These are phyloP conservation scores for Athelia psychrophila DNA, from an alignment of 1,284 basidiomycete species.

Conservation along the genomic window DNA sequence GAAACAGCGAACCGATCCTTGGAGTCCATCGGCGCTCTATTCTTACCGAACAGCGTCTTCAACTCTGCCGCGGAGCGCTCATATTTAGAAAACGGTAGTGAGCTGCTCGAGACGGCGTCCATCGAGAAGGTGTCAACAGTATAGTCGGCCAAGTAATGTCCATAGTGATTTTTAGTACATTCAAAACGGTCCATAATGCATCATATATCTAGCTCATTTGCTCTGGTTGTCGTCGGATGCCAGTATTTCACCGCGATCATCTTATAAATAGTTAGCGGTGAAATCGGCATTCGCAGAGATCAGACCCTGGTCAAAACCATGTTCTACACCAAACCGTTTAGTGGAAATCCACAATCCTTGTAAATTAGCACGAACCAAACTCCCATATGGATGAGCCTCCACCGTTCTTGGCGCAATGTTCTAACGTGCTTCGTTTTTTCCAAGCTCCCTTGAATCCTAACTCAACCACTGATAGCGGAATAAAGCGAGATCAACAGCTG, in stretches of 20 bases:
- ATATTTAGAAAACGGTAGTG: not conserved
- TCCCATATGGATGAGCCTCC: slow-evolving; percentile 52
- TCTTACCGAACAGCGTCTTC: slow-evolving; percentile 42
- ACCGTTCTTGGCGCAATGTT: slow-evolving; percentile 41
- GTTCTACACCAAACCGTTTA: slow-evolving; percentile 29
- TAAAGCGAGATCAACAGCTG: slow-evolving; percentile 13
- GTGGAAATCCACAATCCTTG: not conserved
- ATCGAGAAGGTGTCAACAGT: not conserved
- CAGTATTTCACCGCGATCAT: too few relatives aligned
- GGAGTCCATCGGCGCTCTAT: slow-evolving; percentile 50
- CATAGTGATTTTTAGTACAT: too few relatives aligned
- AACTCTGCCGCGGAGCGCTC: slow-evolving; percentile 42
- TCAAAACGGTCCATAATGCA: too few relatives aligned
- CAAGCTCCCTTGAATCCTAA: slow-evolving; percentile 64
- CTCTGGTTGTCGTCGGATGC: too few relatives aligned
- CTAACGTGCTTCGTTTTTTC: slow-evolving; percentile 44
- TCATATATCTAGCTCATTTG: too few relatives aligned
- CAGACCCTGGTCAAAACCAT: slow-evolving; percentile 53
- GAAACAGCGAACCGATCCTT: slow-evolving; percentile 52
- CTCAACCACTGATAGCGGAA: slow-evolving; percentile 35
- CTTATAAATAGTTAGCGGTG: slow-evolving; percentile 11
- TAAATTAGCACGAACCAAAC: slow-evolving; percentile 42
- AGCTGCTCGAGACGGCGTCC: not conserved
- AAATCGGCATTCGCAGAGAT: slow-evolving; percentile 32
- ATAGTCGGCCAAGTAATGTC: not conserved